Base-by-base conservation (phyloP, 148 eudicot species). In the Polygonum maritimum region DNA sequence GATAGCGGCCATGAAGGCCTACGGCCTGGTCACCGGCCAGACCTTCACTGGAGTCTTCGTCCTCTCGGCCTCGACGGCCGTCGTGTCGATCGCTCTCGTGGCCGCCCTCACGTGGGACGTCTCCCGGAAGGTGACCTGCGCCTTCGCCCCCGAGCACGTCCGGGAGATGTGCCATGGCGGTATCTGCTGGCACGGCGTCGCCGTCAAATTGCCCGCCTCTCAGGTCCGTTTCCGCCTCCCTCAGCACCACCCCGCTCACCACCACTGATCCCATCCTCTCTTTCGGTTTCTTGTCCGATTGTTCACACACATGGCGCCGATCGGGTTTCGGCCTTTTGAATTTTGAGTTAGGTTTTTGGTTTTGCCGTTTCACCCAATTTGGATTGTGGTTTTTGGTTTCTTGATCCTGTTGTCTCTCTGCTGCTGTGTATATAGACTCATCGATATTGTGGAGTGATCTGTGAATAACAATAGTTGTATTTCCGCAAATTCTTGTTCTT, bases 181-280 rank as follows among this genome's bases (percentile, higher is more conserved):
- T 21, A 92, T 92, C 48, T 92, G 97, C 62, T 92, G 97, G 97
- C 97, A 92, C 73, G 97, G 94, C n/a, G 97, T 89, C 35, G 94
- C 97, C 5, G 94, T 88, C 38, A 90, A 86, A 69, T 87, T 94
- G 3, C 97, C 97, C 51, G 93, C 86, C 62, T 86, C 91, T 49
- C 88, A 89, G 83, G 84, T 91, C 82, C 89, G 89, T 57, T 88
- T 91, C 79, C 76, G 91, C 79, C 80, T 84, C 74, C 84, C 86
- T 78, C 83, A 76, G n/a, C 83, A 78, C 74, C 83, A 44, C 18
- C 45, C 31, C 48, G 40, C 40, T 21, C 22, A 62, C 31, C 31
- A 26, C 31, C 31, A 26, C 31, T 26, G 31, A 26, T 26, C 31
- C 31, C 31, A 26, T 26, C 31, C 1, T 26, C 31, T 26, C 31